phyloP scores from a whole-genome alignment of 2,329 filamentous ascomycete species.

The Aspergillus pseudoglaucus region DNA sequence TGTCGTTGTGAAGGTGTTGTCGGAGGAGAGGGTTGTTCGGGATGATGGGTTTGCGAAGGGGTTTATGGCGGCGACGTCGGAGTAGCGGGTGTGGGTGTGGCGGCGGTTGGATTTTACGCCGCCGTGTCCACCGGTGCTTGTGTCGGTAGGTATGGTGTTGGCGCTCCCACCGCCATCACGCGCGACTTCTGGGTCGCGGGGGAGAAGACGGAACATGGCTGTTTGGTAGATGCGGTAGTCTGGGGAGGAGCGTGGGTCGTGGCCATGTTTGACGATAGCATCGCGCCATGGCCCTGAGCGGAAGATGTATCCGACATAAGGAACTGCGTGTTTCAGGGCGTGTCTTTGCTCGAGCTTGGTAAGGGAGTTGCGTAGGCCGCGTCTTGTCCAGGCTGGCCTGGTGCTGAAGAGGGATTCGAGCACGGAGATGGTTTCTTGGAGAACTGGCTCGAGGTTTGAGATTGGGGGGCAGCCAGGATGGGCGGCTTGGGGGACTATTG shows the following conservation, averaged over 20 bases:
- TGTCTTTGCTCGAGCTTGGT: constrained; percentile 44
- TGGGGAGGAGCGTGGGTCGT: constrained; percentile 75
- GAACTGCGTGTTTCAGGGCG: constrained; percentile 65
- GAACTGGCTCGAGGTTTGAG: constrained; percentile 46
- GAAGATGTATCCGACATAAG: constrained; percentile 88
- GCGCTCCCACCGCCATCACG: constrained; percentile 19
- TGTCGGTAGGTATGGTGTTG: not conserved
- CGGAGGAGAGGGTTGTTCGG: constrained; percentile 1
- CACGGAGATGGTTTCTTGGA: constrained; percentile 58
- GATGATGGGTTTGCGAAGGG: not conserved
- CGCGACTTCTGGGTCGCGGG: constrained; percentile 25
- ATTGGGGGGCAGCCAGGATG: constrained; percentile 51
- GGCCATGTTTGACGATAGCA: constrained; percentile 73
- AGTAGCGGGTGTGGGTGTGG: constrained; percentile 19
- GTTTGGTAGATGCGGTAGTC: constrained; percentile 81
- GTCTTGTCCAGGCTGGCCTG: constrained; percentile 79
- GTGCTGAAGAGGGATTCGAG: constrained; percentile 62
- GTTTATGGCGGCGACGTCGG: constrained; percentile 5
- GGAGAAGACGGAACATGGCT: constrained; percentile 69
- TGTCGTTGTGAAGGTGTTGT: constrained; percentile 4
- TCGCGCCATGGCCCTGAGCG: constrained; percentile 88
- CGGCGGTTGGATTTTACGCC: constrained; percentile 11
- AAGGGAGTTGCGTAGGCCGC: constrained; percentile 71
- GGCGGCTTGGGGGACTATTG: constrained; percentile 54
- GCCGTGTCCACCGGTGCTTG: too few relatives aligned